Evolutionary conservation across 179 eudicot species (phyloP).

Genomic region (Beta corolliflora): DNA sequence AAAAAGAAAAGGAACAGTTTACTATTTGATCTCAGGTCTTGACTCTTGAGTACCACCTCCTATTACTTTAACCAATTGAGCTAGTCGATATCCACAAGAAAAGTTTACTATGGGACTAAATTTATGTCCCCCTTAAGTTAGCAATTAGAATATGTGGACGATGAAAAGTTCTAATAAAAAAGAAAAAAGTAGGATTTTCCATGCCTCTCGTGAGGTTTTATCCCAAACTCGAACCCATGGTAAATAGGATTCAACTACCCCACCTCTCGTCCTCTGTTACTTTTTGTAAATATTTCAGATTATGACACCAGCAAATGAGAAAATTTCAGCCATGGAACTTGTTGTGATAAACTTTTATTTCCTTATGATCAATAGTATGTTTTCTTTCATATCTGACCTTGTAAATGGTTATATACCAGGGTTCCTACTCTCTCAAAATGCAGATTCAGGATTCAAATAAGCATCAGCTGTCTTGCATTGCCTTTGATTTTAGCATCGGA

Average conservation of each 20-base stretch:
- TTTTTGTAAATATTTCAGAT: not conserved
- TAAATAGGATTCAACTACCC: not conserved
- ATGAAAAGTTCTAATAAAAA: not conserved
- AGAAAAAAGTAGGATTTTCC: not conserved
- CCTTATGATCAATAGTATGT: not conserved
- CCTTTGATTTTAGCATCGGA: constrained; percentile 65
- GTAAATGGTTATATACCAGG: constrained; percentile 37
- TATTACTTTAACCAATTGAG: no score
- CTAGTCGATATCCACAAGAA: not conserved
- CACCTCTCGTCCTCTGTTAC: not conserved
- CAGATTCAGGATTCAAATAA: constrained; percentile 52
- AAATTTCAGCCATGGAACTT: no score
- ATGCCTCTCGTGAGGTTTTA: not conserved
- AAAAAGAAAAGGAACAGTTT: not conserved
- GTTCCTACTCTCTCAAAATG: constrained; percentile 71
- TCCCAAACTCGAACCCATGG: not conserved
- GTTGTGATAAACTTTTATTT: not conserved
- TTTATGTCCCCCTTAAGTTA: not conserved
- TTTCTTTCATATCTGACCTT: constrained; percentile 1
- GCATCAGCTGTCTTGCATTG: constrained; percentile 61
- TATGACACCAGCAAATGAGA: not conserved
- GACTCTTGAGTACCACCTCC: no score
- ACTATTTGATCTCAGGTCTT: no score
- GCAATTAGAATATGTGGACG: not conserved
- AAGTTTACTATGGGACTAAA: not conserved